These are phyloP conservation scores for Arthrobotrys iridis DNA, from an alignment of 2,329 filamentous ascomycete species.

Conservation along the genomic window DNA sequence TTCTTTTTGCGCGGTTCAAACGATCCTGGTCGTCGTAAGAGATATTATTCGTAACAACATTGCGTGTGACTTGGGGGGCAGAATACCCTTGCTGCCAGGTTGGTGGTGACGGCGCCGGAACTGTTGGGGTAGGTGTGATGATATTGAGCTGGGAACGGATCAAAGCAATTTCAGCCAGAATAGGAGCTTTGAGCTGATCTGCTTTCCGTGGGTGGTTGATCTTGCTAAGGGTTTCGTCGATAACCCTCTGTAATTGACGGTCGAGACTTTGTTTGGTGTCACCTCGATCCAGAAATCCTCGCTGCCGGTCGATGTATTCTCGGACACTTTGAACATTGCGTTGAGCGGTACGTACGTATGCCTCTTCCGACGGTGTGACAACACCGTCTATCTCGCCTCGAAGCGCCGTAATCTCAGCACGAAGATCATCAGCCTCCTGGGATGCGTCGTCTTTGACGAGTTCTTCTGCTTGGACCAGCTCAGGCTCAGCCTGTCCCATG, in stretches of 20 bases:
- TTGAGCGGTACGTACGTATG: slow-evolving; percentile 18
- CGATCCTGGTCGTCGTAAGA: slow-evolving; percentile 29
- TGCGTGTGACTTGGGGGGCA: background rate
- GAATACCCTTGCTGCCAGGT: background rate
- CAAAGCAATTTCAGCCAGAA: slow-evolving; percentile 26
- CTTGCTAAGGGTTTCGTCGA: slow-evolving; percentile 27
- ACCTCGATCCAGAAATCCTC: slow-evolving; percentile 10
- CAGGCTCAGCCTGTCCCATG: slow-evolving; percentile 26
- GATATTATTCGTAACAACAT: background rate
- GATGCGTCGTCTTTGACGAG: slow-evolving; percentile 15
- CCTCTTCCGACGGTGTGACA: slow-evolving; percentile 21
- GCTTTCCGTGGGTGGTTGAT: slow-evolving; percentile 24
- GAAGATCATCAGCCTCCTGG: slow-evolving; percentile 20
- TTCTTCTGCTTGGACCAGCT: slow-evolving; percentile 17
- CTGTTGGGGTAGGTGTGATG: background rate
- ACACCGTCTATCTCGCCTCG: slow-evolving; percentile 13
- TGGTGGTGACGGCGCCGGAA: background rate
- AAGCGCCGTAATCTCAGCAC: slow-evolving; percentile 18
- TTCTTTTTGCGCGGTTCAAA: slow-evolving; percentile 29
- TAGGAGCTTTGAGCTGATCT: slow-evolving; percentile 28
- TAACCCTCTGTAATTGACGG: slow-evolving; percentile 20
- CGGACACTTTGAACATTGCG: slow-evolving; percentile 30
- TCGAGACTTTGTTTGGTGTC: slow-evolving; percentile 25
- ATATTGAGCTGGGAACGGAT: slow-evolving; percentile 28
- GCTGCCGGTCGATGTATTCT: slow-evolving; percentile 28